phyloP scores from a whole-genome alignment of 805 yeast species.

The Myxozyma neotropica region DNA sequence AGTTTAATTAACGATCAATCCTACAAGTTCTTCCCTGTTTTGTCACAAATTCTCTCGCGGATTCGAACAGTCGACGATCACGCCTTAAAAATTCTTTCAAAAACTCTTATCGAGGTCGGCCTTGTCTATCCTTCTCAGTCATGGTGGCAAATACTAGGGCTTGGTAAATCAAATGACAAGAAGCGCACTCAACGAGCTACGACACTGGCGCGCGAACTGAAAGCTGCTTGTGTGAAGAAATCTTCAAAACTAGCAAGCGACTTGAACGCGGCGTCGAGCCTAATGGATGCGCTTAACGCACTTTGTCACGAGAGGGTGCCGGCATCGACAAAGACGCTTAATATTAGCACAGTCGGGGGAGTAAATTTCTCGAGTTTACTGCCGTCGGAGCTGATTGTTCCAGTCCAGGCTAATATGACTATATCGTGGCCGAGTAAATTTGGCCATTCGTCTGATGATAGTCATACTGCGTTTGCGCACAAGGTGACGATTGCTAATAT shows the following conservation, averaged over 20 bases:
- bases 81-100: constrained; percentile 58
- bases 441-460: constrained; percentile 47
- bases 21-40: constrained; percentile 73
- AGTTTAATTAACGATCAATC: not conserved
- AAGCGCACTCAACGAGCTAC: constrained; percentile 44
- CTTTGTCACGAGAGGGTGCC: constrained; percentile 6
- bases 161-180: constrained; percentile 58
- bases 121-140: constrained; percentile 76
- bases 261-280: constrained; percentile 4
- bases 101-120: constrained; percentile 61
- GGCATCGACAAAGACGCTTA: not conserved
- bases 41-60: constrained; percentile 84
- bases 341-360: not conserved
- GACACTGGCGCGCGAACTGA: constrained; percentile 43
- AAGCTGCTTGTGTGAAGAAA: not conserved
- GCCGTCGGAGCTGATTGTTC: constrained; percentile 17
- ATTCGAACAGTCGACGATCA: constrained; percentile 62
- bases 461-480: constrained; percentile 50
- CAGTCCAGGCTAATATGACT: constrained; percentile 54
- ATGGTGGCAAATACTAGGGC: constrained; percentile 80
- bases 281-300: constrained; percentile 9
- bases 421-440: constrained; percentile 60
- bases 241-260: not conserved
- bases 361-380: not conserved
- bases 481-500: constrained; percentile 11